Conservation (phyloP, 257 asterid genomes). For the Nyctanthes arbortristis region DNA sequence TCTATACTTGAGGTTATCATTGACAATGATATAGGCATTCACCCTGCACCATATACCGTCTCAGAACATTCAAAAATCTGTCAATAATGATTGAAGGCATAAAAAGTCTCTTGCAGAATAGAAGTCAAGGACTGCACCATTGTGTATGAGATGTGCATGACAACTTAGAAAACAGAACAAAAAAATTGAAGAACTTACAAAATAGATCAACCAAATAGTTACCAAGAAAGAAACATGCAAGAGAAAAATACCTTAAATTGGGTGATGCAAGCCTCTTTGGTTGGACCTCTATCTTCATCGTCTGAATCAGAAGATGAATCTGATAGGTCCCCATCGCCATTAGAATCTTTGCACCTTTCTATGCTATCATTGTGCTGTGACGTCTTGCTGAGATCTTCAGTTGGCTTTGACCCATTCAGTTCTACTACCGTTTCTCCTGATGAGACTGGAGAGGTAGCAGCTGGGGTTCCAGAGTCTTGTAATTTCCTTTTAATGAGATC, state of each 20-base stretch:
- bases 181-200: conserved; percentile 6
- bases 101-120: no score
- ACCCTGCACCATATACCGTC: neutral
- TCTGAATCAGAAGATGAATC: conserved; percentile 95
- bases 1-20: conserved; percentile 10
- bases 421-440: conserved; percentile 53
- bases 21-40: neutral
- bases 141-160: conserved; percentile 1
- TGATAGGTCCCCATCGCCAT: conserved; percentile 68
- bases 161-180: conserved; percentile 8
- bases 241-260: conserved; percentile 76
- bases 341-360: conserved; percentile 65
- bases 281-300: conserved; percentile 83
- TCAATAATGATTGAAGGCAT: no score
- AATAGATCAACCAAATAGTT: conserved; percentile 12
- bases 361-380: conserved; percentile 59
- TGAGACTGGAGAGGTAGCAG: conserved; percentile 59
- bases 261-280: conserved; percentile 75
- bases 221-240: conserved; percentile 12
- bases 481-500: conserved; percentile 98
- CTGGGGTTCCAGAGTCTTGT: conserved; percentile 85
- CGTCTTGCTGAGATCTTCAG: conserved; percentile 47
- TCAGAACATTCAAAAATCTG: neutral
- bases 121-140: no score
- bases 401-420: conserved; percentile 61